phyloP scores from a whole-genome alignment of 2,329 filamentous ascomycete genomes.

The Xylaria sp. region DNA sequence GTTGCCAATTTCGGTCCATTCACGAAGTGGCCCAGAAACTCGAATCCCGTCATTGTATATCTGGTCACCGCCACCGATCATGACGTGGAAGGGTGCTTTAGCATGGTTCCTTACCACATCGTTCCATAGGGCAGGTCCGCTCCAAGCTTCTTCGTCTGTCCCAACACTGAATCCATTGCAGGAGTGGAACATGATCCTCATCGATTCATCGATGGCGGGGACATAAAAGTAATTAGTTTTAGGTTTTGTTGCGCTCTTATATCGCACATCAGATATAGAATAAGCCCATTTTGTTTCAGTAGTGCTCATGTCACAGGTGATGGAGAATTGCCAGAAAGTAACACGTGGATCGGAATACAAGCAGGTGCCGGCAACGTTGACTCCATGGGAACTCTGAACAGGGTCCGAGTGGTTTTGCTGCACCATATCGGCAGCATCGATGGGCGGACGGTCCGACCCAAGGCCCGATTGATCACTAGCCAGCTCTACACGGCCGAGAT shows the following conservation, averaged over 20 bases:
- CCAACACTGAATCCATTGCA: slow-evolving; percentile 96
- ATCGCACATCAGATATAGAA: slow-evolving; percentile 72
- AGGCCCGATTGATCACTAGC: slow-evolving; percentile 42
- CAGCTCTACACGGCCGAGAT: slow-evolving; percentile 56
- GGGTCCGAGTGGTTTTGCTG: slow-evolving; percentile 50
- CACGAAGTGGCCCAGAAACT: slow-evolving; percentile 81
- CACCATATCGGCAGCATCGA: slow-evolving; percentile 45
- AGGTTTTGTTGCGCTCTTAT: slow-evolving; percentile 65
- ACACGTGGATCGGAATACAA: slow-evolving; percentile 72
- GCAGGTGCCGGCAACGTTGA: slow-evolving; percentile 63
- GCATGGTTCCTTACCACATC: slow-evolving; percentile 87
- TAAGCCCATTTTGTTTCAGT: slow-evolving; percentile 83
- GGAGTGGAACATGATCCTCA: slow-evolving; percentile 99
- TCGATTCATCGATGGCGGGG: slow-evolving; percentile 82
- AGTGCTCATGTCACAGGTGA: slow-evolving; percentile 78
- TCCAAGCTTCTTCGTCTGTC: slow-evolving; percentile 78
- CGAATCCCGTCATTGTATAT: slow-evolving; percentile 96
- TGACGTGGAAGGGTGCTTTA: slow-evolving; percentile 88
- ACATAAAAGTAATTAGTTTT: slow-evolving; percentile 81
- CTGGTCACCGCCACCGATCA: slow-evolving; percentile 93
- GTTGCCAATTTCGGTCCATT: slow-evolving; percentile 86
- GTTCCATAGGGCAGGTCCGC: slow-evolving; percentile 93
- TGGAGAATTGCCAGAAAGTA: slow-evolving; percentile 94
- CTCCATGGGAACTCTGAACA: slow-evolving; percentile 54
- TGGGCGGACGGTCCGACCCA: slow-evolving; percentile 45